phyloP scores from a whole-genome alignment of 768 basidiomycete species.

The Dioszegia crocea region DNA sequence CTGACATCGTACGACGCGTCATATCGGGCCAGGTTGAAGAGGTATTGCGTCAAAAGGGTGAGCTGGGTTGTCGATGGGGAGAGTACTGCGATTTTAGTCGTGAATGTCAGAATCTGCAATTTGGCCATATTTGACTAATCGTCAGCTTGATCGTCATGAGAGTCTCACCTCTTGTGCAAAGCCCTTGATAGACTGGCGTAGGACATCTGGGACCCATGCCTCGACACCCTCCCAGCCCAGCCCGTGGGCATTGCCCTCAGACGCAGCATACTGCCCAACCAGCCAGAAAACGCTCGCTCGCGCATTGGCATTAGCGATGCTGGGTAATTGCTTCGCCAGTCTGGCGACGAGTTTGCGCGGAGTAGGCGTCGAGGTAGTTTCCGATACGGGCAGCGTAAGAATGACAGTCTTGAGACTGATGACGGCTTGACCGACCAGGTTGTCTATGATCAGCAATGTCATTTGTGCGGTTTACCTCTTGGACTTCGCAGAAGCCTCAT shows the following conservation, averaged over 20 bases:
- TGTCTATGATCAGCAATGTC: constrained; percentile 55
- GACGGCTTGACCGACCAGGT: constrained; percentile 73
- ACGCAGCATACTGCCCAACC: constrained; percentile 76
- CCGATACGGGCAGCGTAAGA: constrained; percentile 52
- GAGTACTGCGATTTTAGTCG: constrained; percentile 74
- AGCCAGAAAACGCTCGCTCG: constrained; percentile 88
- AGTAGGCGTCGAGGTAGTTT: not conserved
- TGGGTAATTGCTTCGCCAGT: constrained; percentile 71
- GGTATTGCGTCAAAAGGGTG: constrained; percentile 55
- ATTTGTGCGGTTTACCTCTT: constrained; percentile 57
- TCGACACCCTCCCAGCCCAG: constrained; percentile 56
- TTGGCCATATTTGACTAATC: constrained; percentile 64
- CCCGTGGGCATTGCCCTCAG: constrained; percentile 25
- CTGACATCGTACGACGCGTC: constrained; percentile 85
- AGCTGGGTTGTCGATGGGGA: constrained; percentile 52
- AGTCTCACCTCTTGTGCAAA: constrained; percentile 69
- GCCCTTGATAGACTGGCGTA: constrained; percentile 70
- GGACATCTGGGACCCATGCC: constrained; percentile 81
- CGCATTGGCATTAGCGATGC: constrained; percentile 72
- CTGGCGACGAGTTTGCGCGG: constrained; percentile 68
- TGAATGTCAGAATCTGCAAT: constrained; percentile 77
- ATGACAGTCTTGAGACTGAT: constrained; percentile 80
- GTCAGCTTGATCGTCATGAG: constrained; percentile 4
- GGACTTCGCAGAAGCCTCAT: constrained; percentile 73
- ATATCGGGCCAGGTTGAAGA: constrained; percentile 79